Conservation (phyloP, 306 rosid species). For the Gastrolobium bilobum region DNA sequence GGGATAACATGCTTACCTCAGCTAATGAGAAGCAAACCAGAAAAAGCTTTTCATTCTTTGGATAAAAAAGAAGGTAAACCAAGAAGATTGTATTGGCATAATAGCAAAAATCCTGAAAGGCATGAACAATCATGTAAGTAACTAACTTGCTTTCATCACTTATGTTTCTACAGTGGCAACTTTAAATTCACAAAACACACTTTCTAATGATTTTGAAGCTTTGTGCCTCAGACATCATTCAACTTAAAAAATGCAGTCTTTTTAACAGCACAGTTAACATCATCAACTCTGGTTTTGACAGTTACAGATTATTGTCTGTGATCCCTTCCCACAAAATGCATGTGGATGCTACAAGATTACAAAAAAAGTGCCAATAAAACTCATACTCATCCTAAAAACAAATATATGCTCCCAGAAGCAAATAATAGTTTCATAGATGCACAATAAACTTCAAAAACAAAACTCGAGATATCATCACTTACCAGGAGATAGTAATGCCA, state of each 20-base stretch:
- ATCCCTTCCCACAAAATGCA: background rate
- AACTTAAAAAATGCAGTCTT: background rate
- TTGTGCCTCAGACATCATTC: background rate
- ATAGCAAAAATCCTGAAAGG: conserved; percentile 80
- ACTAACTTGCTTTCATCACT: conserved; percentile 27
- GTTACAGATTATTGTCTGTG: background rate
- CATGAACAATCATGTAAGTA: conserved; percentile 48
- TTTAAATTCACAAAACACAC: conserved; percentile 1
- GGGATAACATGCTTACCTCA: conserved; percentile 64
- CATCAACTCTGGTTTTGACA: background rate
- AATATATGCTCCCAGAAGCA: conserved; percentile 13
- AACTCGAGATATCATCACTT: conserved; percentile 42
- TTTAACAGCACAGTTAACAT: background rate
- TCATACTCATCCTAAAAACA: background rate
- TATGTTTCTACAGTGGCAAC: conserved; percentile 11
- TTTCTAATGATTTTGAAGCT: conserved; percentile 5
- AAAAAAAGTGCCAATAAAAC: conserved; percentile 2
- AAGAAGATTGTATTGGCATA: conserved; percentile 86
- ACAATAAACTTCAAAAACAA: background rate
- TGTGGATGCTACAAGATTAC: conserved; percentile 1
- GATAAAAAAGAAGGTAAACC: conserved; percentile 71
- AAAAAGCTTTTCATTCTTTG: conserved; percentile 82
- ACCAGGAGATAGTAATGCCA: conserved; percentile 98
- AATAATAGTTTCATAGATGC: background rate
- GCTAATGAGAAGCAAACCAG: conserved; percentile 86